Percentiles rank a stretch among this genome's conserved stretches.
Evolutionary conservation across 768 basidiomycete species (phyloP).

Genomic region (Xanthoconium stramineum): DNA sequence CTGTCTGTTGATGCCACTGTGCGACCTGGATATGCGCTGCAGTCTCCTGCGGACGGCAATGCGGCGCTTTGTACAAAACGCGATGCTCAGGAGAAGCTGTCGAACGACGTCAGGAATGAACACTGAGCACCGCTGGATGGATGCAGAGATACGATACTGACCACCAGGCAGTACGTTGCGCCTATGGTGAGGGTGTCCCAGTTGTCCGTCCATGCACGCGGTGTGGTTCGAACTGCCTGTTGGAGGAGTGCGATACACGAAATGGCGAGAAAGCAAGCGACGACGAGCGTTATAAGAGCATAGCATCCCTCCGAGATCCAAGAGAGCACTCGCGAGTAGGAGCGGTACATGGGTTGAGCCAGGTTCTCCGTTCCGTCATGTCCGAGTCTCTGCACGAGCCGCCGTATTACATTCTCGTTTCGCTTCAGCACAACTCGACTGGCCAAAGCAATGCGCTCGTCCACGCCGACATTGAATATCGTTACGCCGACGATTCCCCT

Average conservation of each 20-base stretch:
- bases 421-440: constrained; percentile 35
- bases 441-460: constrained; percentile 37
- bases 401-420: constrained; percentile 68
- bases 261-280: constrained; percentile 53
- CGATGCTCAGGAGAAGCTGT: constrained; percentile 55
- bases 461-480: constrained; percentile 77
- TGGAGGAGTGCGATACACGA: constrained; percentile 65
- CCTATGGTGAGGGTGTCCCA: constrained; percentile 67
- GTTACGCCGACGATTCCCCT: constrained; percentile 77
- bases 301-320: constrained; percentile 57
- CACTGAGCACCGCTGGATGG: not conserved
- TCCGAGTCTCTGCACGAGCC: constrained; percentile 28
- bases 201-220: constrained; percentile 56
- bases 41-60: constrained; percentile 63
- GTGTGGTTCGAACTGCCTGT: constrained; percentile 68
- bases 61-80: constrained; percentile 65
- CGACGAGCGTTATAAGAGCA: constrained; percentile 46
- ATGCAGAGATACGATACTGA: constrained; percentile 36
- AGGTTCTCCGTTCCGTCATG: constrained; percentile 3
- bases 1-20: constrained; percentile 45
- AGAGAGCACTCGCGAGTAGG: constrained; percentile 40
- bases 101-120: not conserved
- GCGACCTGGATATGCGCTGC: constrained; percentile 63
- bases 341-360: constrained; percentile 15
- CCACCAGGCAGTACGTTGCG: constrained; percentile 68